Evolutionary conservation across 2,329 filamentous ascomycete genomes (phyloP), one percentile per base, ranked within the genome.

Genomic region (Aspergillus sp.): DNA sequence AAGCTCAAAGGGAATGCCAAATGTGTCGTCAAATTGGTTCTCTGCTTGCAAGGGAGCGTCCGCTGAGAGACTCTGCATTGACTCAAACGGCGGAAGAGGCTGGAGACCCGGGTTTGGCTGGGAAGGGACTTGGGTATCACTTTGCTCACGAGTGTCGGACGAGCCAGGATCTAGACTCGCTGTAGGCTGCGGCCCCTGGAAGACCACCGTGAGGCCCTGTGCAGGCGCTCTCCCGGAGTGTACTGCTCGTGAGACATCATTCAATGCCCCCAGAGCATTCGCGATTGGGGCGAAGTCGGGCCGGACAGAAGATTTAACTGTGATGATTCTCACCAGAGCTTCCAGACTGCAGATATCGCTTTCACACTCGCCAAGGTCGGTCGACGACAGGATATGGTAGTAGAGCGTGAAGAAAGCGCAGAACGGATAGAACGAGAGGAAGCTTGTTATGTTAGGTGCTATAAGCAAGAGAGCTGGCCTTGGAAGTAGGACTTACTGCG

Each of bases 401-500:
- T 57, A 57, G 2, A 57, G 49, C 3, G 55, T 57, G 37, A 57
- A 57, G 37, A 57, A 57, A 43, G 55, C 55, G 6, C 49, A 53
- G 9, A 57, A 57, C 9, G 55, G 55, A 12, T 54, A 57, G 19
- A 57, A 57, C 1, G 55, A 53, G 19, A 57, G 15, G 9, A 53
- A 40, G 5, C 55, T 57, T 7, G 27, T 33, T 14, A 14, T 5
- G n/a, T 55, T 40, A 55, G 11, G 3, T 37, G 27, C 27, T 21
- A 12, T 12, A 4, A 21, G 21, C 6, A 44, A 44, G 41, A 44
- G 11, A 9, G 33, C 8, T 5, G n/a, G 14, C 4, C 12, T 24
- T 12, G 6, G 21, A 23, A 7, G 9, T 11, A 31, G 27, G 6
- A 44, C 49, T 44, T n/a, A 52, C 50, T 37, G 40, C 12, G 27